A percentile compares a stretch with the other conserved stretches of the same genome.
Conservation (phyloP, 768 basidiomycete genomes). For the Leucogyrophana mollusca region DNA sequence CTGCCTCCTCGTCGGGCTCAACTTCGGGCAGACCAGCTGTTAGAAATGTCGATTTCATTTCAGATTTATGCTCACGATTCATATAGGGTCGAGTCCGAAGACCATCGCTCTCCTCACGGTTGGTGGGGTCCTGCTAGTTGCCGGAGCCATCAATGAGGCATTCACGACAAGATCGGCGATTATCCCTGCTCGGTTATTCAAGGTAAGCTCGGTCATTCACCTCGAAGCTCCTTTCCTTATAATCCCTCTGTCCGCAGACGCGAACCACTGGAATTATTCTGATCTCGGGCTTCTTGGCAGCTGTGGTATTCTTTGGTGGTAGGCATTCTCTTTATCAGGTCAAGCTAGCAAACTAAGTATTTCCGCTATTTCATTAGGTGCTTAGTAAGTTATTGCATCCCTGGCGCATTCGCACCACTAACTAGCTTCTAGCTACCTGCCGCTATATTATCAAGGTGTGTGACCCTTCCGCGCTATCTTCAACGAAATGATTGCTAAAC, state of each 20-base stretch:
- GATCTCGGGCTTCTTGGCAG: slow-evolving; percentile 60
- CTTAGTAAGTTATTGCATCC: slow-evolving; percentile 18
- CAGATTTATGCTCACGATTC: too few species aligned
- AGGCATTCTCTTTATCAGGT: slow-evolving; percentile 2
- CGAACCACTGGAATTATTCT: slow-evolving; percentile 68
- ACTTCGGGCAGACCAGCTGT: slow-evolving; percentile 69
- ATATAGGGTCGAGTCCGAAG: slow-evolving; percentile 52
- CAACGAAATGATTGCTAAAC: slow-evolving; percentile 7
- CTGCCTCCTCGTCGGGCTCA: slow-evolving; percentile 69
- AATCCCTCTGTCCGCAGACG: slow-evolving; percentile 41
- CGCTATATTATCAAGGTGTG: slow-evolving; percentile 66
- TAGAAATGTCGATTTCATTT: slow-evolving; percentile 25
- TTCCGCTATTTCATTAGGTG: slow-evolving; percentile 1
- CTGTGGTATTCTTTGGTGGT: slow-evolving; percentile 59
- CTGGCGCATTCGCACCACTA: neutral
- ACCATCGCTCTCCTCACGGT: slow-evolving; percentile 65
- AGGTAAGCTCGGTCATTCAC: slow-evolving; percentile 33
- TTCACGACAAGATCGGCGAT: slow-evolving; percentile 69
- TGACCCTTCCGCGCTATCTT: neutral
- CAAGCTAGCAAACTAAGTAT: too few species aligned
- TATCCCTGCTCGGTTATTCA: slow-evolving; percentile 73
- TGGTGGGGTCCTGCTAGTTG: slow-evolving; percentile 52
- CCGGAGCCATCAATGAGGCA: slow-evolving; percentile 55
- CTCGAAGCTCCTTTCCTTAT: neutral
- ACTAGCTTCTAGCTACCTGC: slow-evolving; percentile 49